Evolutionary conservation across 2,329 filamentous ascomycete species (phyloP), one percentile per base, ranked within the genome.

Genomic region (Aspergillus fumigatiaffinis): DNA sequence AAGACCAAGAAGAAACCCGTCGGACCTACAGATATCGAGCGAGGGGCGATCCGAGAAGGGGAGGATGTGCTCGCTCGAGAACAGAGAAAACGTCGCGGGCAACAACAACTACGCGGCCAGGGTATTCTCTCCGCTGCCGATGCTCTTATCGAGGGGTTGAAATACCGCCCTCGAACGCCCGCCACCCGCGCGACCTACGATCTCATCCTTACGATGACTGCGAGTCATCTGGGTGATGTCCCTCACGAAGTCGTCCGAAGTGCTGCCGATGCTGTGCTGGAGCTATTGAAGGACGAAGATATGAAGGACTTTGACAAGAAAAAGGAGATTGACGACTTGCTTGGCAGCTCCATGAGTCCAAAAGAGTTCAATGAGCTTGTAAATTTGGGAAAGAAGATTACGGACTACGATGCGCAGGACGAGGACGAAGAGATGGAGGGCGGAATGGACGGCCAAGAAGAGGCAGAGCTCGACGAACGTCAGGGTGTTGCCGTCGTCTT

Each of bases 231-330:
- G 46, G 94, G 95, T 56, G 94, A 99, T 73, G 93, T 97, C 14
- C 88, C 93, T 1, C 90, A 95, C 62, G 91, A 95, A 69, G 88
- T 96, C 53, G 91, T 96, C 48, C 86, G 91, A 65, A 99, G 94
- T 75, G 95, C 94, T 17, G 93, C 94, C 14, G 94, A 99, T 73
- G 92, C 90, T 3, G 87, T 92, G 2, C 75, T 99, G 53, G 94
- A 99, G 72, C 91, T 89, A 61, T 80, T 99, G 48, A 99, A 99
- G 75, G 92, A 97, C 66, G 92, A 97, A 61, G 89, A 92, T 61
- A 80, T 97, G 79, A 97, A 97, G 74, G 94, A 99, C 72, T 90
- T 96, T 59, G 94, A 99, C 73, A 97, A 95, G 81, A 99, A 99
- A 80, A 96, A 92, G 77, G 92, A 97, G 73, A 86, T 97, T 47